phyloP scores from a whole-genome alignment of 1,284 basidiomycete species.

The Trichosporon ovoides region DNA sequence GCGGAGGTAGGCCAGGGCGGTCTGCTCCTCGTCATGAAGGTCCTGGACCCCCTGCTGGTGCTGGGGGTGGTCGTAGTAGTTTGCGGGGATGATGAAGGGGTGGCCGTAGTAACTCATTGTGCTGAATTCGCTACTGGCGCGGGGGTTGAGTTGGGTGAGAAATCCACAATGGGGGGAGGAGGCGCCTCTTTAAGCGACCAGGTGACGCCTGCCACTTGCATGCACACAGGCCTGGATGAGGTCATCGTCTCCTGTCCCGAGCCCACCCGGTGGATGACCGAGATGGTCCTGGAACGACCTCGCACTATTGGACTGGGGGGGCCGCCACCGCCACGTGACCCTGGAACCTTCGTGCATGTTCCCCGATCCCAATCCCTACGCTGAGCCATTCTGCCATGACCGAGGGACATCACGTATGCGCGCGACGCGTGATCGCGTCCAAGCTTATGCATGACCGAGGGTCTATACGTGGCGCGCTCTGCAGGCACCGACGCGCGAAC shows the following conservation, averaged over 20 bases:
- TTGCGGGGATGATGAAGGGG: conserved; percentile 14
- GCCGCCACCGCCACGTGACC: conserved; percentile 1
- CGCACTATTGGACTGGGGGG: background rate
- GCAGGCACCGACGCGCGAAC: too few species aligned
- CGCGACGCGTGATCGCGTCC: too few species aligned
- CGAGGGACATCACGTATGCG: too few species aligned
- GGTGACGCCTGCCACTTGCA: background rate
- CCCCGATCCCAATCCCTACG: too few species aligned
- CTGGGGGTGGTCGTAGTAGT: background rate
- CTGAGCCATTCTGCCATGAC: too few species aligned
- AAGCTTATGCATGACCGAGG: background rate
- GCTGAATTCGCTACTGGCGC: background rate
- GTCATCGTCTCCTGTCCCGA: background rate
- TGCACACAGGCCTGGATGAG: background rate
- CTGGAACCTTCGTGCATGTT: conserved; percentile 2
- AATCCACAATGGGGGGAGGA: background rate
- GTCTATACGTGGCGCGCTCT: background rate
- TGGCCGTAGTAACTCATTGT: conserved; percentile 19
- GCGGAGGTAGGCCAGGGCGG: conserved; percentile 38
- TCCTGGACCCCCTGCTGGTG: background rate
- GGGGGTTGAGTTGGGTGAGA: background rate
- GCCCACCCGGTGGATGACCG: background rate
- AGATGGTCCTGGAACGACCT: background rate
- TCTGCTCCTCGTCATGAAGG: conserved; percentile 38
- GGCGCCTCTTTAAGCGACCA: background rate